These are phyloP conservation scores for Penicillium sp. DNA, from an alignment of 2,329 filamentous ascomycete genomes.

Conservation along the genomic window DNA sequence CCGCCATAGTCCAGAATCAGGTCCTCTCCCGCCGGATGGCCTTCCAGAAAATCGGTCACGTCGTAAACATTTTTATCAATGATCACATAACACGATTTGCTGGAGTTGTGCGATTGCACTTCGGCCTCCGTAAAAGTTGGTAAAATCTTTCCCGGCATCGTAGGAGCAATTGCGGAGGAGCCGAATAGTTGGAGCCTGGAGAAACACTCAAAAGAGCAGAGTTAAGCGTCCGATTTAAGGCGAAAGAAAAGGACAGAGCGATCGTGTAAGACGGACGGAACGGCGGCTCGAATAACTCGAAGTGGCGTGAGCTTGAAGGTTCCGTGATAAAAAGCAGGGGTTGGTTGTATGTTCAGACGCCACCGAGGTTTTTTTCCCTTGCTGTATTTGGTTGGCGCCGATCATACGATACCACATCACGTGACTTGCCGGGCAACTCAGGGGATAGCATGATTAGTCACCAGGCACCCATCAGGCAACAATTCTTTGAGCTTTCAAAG, in stretches of 20 bases:
- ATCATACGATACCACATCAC: conserved; percentile 7
- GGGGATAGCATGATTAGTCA: conserved; percentile 7
- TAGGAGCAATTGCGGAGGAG: conserved; percentile 16
- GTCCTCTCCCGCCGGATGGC: conserved; percentile 86
- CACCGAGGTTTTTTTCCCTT: background rate
- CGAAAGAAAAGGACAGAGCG: background rate
- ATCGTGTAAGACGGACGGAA: background rate
- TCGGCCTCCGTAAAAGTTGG: conserved; percentile 79
- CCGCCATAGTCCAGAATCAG: conserved; percentile 86
- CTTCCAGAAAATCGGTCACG: conserved; percentile 82
- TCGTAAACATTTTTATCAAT: conserved; percentile 90
- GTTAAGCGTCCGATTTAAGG: background rate
- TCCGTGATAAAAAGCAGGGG: background rate
- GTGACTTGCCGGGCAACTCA: conserved; percentile 8
- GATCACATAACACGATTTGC: conserved; percentile 87
- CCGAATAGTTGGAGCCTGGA: background rate
- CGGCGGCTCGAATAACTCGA: background rate
- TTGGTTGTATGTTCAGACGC: background rate
- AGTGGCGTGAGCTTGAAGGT: background rate
- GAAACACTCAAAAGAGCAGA: background rate
- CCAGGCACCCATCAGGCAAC: background rate
- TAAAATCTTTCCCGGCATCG: conserved; percentile 75
- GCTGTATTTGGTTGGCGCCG: background rate
- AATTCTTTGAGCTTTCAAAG: background rate
- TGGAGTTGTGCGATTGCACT: conserved; percentile 73